Percentiles rank a stretch among this genome's conserved stretches.
Evolutionary conservation across 2,329 filamentous ascomycete genomes (phyloP).

Genomic region (Trichoderma endophyticum): DNA sequence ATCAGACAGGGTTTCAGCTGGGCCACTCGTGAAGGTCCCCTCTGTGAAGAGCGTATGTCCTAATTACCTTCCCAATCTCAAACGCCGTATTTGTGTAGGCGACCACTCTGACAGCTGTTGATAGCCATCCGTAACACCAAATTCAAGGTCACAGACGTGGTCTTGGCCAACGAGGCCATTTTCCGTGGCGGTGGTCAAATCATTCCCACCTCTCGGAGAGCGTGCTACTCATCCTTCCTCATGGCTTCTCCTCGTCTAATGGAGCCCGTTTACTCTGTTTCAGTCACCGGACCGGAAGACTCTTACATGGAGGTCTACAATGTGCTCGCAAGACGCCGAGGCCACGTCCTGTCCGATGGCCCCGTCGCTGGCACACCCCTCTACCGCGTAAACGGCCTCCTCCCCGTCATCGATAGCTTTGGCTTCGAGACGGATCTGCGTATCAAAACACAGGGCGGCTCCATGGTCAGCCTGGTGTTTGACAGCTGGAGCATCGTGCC

Average conservation of each 20-base stretch:
- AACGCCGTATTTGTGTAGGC: no score
- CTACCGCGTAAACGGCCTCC: slow-evolving; percentile 84
- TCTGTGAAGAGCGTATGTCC: slow-evolving; percentile 92
- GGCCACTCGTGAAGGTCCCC: slow-evolving; percentile 89
- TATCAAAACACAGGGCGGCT: slow-evolving; percentile 92
- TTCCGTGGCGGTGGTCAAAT: slow-evolving; percentile 95
- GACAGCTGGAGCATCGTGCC: slow-evolving; percentile 96
- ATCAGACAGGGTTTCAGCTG: slow-evolving; percentile 96
- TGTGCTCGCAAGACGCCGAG: slow-evolving; percentile 79
- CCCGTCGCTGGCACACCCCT: slow-evolving; percentile 92
- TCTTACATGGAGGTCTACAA: slow-evolving; percentile 88
- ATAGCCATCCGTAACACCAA: slow-evolving; percentile 93
- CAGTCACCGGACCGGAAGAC: slow-evolving; percentile 88
- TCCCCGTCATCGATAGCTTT: slow-evolving; percentile 96
- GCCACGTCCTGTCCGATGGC: slow-evolving; percentile 91
- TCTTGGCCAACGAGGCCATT: slow-evolving; percentile 84
- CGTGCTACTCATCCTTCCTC: slow-evolving; percentile 93
- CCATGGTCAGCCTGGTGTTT: slow-evolving; percentile 87
- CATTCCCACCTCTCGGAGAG: slow-evolving; percentile 88
- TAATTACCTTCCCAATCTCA: no score
- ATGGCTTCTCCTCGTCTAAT: slow-evolving; percentile 96
- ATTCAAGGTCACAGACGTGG: slow-evolving; percentile 91
- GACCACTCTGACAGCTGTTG: slow-evolving; percentile 23
- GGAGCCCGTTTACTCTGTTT: slow-evolving; percentile 92
- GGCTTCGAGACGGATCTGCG: slow-evolving; percentile 96